Evolutionary conservation across 2,329 filamentous ascomycete genomes (phyloP).

Genomic region (Aureobasidium sp.): DNA sequence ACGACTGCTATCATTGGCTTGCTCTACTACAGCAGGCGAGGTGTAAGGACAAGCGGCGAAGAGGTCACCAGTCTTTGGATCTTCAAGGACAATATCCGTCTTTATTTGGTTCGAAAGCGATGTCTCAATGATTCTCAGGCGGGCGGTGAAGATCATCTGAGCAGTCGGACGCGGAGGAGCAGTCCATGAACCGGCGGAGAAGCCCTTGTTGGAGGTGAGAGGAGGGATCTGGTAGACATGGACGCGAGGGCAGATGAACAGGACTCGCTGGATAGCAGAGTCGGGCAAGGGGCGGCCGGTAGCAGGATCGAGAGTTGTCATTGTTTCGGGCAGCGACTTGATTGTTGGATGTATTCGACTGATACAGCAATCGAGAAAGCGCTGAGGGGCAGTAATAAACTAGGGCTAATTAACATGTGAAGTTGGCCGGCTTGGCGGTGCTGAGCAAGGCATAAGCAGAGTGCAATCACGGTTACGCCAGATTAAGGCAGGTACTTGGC

Average conservation of each 20-base stretch:
- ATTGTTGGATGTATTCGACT: not conserved
- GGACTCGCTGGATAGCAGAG: constrained; percentile 75
- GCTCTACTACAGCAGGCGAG: constrained; percentile 57
- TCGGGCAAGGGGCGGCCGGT: constrained; percentile 60
- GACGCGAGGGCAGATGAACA: constrained; percentile 65
- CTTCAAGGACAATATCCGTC: constrained; percentile 71
- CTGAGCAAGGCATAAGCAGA: not conserved
- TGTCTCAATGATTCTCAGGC: constrained; percentile 49
- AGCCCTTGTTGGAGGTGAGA: constrained; percentile 66
- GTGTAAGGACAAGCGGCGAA: constrained; percentile 82
- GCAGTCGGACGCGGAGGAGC: constrained; percentile 51
- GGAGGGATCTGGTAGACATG: constrained; percentile 87
- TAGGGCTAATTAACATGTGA: not conserved
- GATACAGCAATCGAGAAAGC: not conserved
- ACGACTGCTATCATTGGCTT: constrained; percentile 67
- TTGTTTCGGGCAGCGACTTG: constrained; percentile 24
- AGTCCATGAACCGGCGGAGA: constrained; percentile 72
- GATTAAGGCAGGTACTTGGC: not conserved
- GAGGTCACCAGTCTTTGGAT: constrained; percentile 60
- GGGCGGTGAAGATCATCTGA: constrained; percentile 77
- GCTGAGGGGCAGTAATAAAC: not conserved
- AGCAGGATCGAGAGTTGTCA: constrained; percentile 61
- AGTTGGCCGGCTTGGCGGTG: not conserved
- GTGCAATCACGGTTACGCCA: not conserved
- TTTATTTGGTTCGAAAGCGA: constrained; percentile 39